Base-by-base conservation (phyloP, 164 flowering plant species). In the Kalanchoe fedtschenkoi region DNA sequence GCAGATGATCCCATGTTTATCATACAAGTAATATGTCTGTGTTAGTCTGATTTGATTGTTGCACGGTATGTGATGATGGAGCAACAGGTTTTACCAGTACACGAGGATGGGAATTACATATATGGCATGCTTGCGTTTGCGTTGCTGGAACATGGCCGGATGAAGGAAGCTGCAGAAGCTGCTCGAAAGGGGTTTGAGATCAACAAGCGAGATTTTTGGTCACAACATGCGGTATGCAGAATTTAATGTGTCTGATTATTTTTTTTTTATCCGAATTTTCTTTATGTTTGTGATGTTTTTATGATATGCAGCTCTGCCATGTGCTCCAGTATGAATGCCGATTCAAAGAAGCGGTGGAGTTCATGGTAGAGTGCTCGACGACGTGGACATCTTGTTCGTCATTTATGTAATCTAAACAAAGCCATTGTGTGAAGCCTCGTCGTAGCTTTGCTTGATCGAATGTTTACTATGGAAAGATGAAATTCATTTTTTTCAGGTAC, bases 121-220 rank as follows among this genome's bases (percentile, higher is more conserved):
- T 80, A 86, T 73, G 96, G 99, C 38, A 83, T 93, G 88, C 91
- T 82, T 80, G 84, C 97, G 32, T 93, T 93, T 80, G 75, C 95
- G 51, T 74, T 93, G 53, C 58, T 93, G 65, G 99, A 93, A 77
- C 87, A 87, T 54, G 91, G 87, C 7, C 72, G 74, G 56, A 78
- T 84, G 79, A 73, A 19, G 43, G 97, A 86, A 67, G 99, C 99
- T 29, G 87, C 85, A 69, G 64, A 72, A 60, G 97, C 97, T 67
- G 90, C 95, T 47, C 84, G 68, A 66, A 83, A 75, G 71, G 99
- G 89, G 61, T 72, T 76, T 59, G 76, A 81, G 63, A 86, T 90
- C 77, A 76, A 85, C 77, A 77, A 78, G 69, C 65, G 80, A 22
- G 99, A 93, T 70, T 58, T 70, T 26, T 90, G 99, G 99, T 70